phyloP scores from a whole-genome alignment of 208 protist species.

The Balamuthia mandrillaris region DNA sequence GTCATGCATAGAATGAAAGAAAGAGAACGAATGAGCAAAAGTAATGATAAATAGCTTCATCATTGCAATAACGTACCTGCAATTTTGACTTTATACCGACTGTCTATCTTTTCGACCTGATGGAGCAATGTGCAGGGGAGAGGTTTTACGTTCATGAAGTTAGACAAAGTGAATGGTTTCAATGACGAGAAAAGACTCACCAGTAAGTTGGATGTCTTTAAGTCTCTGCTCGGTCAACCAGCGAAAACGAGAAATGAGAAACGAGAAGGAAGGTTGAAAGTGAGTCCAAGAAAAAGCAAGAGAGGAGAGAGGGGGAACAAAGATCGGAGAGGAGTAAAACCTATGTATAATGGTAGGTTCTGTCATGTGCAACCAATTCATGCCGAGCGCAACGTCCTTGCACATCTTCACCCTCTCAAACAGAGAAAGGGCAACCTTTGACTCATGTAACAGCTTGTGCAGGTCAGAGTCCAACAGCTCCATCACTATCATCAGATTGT shows the following conservation, averaged over 20 bases:
- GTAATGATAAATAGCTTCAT: not conserved
- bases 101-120: not conserved
- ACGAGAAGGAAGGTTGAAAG: no score
- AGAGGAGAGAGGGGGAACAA: no score
- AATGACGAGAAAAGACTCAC: no score
- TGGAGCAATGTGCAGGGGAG: not conserved
- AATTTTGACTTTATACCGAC: slow-evolving; percentile 5
- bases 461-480: slow-evolving; percentile 30
- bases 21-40: no score
- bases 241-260: no score
- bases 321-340: no score
- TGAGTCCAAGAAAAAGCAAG: no score
- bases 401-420: slow-evolving; percentile 35
- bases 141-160: not conserved
- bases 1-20: not conserved
- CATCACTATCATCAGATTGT: slow-evolving; percentile 39
- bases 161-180: not conserved
- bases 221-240: no score
- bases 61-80: not conserved
- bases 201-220: not conserved
- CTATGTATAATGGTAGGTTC: slow-evolving; percentile 23
- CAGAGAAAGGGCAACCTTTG: not conserved
- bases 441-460: slow-evolving; percentile 10
- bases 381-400: slow-evolving; percentile 34
- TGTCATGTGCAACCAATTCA: slow-evolving; percentile 30